phyloP scores from a whole-genome alignment of 192 early-diverging fungal species.

The Backusella sp. region DNA sequence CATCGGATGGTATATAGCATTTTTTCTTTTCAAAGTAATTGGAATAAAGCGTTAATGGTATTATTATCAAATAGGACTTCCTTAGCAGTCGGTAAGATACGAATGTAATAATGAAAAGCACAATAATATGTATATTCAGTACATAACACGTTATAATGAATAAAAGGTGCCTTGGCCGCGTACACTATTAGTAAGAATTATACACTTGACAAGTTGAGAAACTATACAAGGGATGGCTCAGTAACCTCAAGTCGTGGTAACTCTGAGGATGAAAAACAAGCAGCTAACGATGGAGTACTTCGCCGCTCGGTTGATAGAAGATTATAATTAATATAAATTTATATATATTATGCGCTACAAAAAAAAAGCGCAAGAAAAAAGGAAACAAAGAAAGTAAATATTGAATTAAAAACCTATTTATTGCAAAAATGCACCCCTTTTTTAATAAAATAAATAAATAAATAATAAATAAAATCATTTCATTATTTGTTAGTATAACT shows the following conservation, averaged over 20 bases:
- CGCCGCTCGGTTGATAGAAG: constrained; percentile 16
- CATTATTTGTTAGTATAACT: background rate
- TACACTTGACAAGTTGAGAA: constrained; percentile 2
- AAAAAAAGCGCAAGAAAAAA: background rate
- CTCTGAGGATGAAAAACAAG: background rate
- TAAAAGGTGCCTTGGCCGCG: constrained; percentile 1
- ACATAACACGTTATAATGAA: background rate
- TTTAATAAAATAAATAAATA: background rate
- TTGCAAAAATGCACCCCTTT: background rate
- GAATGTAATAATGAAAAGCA: background rate
- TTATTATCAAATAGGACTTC: background rate
- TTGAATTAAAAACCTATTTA: background rate
- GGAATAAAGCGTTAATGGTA: background rate
- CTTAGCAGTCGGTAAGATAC: constrained; percentile 6
- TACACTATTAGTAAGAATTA: constrained; percentile 7
- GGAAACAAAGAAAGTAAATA: background rate
- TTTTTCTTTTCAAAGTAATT: background rate
- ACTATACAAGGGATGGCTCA: background rate
- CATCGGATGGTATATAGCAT: constrained; percentile 7
- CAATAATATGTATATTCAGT: background rate
- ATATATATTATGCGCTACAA: background rate
- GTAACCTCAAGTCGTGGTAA: constrained; percentile 1
- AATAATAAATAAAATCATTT: background rate
- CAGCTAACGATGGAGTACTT: background rate
- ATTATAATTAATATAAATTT: background rate